Percentiles rank a stretch among this genome's conserved stretches.
Conservation (phyloP, 495 filamentous ascomycete genomes). For the Cryomyces minteri region DNA sequence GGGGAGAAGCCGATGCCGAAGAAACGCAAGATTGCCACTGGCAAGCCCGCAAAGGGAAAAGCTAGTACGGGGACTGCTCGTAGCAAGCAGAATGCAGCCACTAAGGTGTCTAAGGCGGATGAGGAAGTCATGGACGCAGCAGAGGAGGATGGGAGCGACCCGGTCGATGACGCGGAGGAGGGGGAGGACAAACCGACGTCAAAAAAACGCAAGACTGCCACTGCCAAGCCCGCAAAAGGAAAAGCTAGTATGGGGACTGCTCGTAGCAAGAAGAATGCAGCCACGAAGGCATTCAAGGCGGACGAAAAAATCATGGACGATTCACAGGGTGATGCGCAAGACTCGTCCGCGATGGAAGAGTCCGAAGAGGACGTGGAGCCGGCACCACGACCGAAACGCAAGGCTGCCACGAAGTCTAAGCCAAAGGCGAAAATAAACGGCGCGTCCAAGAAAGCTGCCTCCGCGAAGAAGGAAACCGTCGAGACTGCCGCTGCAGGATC, state of each 20-base stretch:
- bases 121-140: too few relatives aligned
- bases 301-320: neutral
- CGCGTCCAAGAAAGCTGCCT: neutral
- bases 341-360: neutral
- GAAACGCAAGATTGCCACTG: too few relatives aligned
- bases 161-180: too few relatives aligned
- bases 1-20: neutral
- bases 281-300: neutral
- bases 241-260: neutral
- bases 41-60: too few relatives aligned
- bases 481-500: conserved; percentile 1
- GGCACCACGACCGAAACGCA: neutral
- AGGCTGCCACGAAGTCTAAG: neutral
- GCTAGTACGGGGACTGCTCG: too few relatives aligned
- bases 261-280: neutral
- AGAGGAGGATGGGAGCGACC: neutral
- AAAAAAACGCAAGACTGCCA: too few relatives aligned
- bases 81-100: too few relatives aligned
- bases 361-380: neutral
- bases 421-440: neutral
- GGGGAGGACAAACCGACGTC: too few relatives aligned
- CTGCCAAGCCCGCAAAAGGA: conserved; percentile 1
- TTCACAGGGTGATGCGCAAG: neutral
- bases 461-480: neutral
- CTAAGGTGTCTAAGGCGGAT: too few relatives aligned